Base-by-base conservation (phyloP, 768 basidiomycete species). In the Boletus speciosus region DNA sequence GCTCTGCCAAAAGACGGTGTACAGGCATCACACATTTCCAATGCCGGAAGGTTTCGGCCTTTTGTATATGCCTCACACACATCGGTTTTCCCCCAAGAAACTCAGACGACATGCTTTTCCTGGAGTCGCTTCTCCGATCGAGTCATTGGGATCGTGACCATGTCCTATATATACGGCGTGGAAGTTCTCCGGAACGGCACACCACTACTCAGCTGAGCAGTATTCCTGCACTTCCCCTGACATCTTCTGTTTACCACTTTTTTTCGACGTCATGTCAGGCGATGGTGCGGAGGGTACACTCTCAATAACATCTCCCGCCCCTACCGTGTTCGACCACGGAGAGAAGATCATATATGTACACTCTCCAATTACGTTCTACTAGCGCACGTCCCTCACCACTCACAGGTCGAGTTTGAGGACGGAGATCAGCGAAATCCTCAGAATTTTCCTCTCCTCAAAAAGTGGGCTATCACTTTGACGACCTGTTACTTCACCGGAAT, bases 401-500 rank as follows among this genome's bases (percentile, higher is more conserved):
- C 9, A 51, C 52, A 78, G 75, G 69, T 76, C 11, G 73, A 78
- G 21, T 78, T 73, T 41, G 66, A 71, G 34, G 59, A 66, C 15
- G 70, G 65, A 6, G 78, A 79, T 55, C 34, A 40, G 16, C 65
- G 75, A 35, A 72, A 78, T 57, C 78, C 78, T 23, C 51, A 62
- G 14, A 73, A 71, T 39, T 78, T 71, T 52, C 54, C 70, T 41
- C 60, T 51, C 6, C 47, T 62, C n/a, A 71, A 64, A 56, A 81
- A 80, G 68, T 80, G 78, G 73, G 44, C 57, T 8, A 67, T 74
- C n/a, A 73, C 73, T n/a, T 23, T 71, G n/a, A 62, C 52, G 6
- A 58, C 57, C 9, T 73, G 70, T 50, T 58, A 48, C 39, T 66
- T 69, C 47, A 58, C 62, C 4, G 62, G 45, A 29, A 49, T 70